phyloP scores from a whole-genome alignment of 2,329 filamentous ascomycete genomes.

The Spiromastix sp. region DNA sequence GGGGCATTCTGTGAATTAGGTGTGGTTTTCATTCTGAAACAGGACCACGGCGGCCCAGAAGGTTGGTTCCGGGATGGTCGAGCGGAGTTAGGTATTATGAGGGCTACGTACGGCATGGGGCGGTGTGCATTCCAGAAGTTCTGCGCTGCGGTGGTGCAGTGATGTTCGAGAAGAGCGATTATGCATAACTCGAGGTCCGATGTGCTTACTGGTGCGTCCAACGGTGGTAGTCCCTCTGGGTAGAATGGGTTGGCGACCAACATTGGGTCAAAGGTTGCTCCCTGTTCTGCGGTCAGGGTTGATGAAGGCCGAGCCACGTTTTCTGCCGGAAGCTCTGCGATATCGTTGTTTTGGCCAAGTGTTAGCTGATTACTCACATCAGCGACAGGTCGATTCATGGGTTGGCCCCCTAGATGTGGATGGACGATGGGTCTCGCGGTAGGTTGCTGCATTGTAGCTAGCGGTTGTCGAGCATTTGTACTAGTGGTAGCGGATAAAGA shows the following conservation, averaged over 20 bases:
- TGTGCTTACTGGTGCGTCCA: background rate
- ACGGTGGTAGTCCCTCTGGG: background rate
- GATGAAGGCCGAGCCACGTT: no score
- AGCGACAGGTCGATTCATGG: no score
- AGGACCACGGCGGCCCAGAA: background rate
- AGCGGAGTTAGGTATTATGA: background rate
- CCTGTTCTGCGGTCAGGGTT: no score
- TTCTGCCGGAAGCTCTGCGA: no score
- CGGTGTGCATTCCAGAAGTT: conserved; percentile 4
- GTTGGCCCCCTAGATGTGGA: no score
- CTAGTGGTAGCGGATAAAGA: no score
- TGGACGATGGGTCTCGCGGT: no score
- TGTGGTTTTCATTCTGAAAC: background rate
- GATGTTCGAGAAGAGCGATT: conserved; percentile 1
- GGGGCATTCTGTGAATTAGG: background rate
- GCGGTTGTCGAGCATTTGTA: no score
- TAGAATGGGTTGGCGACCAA: background rate
- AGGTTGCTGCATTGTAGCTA: no score
- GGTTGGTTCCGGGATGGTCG: background rate
- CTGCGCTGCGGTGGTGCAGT: conserved; percentile 2
- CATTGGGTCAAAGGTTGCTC: background rate
- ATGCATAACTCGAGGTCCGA: background rate
- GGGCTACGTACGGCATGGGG: background rate
- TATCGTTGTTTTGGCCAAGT: no score
- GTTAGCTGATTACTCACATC: no score